Percentiles rank a stretch among this genome's conserved stretches.
phyloP scores from a whole-genome alignment of 2,329 filamentous ascomycete genomes.

The Colletotrichum sp. region DNA sequence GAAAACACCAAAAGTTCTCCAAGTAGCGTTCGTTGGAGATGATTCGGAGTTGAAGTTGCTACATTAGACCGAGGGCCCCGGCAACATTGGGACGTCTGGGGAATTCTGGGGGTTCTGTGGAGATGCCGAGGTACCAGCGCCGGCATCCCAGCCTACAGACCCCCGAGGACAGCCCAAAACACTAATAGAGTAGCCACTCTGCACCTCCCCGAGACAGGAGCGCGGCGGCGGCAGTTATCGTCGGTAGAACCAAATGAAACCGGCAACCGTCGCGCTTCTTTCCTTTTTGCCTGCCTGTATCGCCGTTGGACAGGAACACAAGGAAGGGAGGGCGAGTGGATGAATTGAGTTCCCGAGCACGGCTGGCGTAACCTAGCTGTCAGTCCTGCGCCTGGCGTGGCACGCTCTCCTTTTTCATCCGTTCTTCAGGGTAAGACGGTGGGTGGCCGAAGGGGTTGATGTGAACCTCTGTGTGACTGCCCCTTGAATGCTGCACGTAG shows the following conservation, averaged over 20 bases:
- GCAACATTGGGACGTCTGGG: background rate
- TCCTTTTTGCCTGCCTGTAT: background rate
- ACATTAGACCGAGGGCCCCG: background rate
- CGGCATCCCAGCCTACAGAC: background rate
- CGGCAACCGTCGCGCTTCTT: background rate
- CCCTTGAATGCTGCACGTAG: background rate
- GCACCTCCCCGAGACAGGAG: background rate
- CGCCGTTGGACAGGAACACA: background rate
- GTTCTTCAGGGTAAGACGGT: background rate
- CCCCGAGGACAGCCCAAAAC: background rate
- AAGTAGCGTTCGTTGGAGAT: background rate
- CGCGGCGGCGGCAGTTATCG: background rate
- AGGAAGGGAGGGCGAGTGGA: background rate
- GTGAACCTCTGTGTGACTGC: background rate
- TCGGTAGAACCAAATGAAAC: slow-evolving; percentile 22
- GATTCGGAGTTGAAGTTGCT: background rate
- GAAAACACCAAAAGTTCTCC: background rate
- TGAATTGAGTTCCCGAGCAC: background rate
- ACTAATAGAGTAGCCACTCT: background rate
- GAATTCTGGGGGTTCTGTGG: background rate
- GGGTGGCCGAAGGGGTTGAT: background rate
- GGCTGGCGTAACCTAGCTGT: background rate
- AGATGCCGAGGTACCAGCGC: slow-evolving; percentile 18
- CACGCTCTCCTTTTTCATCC: background rate
- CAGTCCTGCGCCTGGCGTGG: background rate